A percentile compares a stretch with the other conserved stretches of the same genome.
These are phyloP conservation scores for Coleophoma eucalyptorum DNA, from an alignment of 2,329 filamentous ascomycete genomes.

Conservation along the genomic window DNA sequence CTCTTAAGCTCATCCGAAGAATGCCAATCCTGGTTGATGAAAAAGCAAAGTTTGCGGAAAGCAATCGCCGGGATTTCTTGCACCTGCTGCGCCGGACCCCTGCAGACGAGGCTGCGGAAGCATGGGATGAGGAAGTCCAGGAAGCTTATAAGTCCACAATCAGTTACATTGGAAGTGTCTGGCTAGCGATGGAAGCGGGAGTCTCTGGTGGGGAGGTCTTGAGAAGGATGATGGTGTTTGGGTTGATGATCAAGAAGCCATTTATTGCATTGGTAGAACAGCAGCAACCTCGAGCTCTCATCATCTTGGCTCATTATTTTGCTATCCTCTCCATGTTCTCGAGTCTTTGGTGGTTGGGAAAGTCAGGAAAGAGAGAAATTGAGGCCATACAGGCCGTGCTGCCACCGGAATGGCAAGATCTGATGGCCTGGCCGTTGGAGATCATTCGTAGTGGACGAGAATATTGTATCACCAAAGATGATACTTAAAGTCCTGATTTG, in stretches of 20 bases:
- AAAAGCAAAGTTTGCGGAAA: conserved; percentile 5
- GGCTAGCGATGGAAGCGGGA: conserved; percentile 3
- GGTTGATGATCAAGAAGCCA: conserved; percentile 3
- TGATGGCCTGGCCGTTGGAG: conserved; percentile 12
- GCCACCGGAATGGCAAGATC: conserved; percentile 8
- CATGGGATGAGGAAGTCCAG: conserved; percentile 11
- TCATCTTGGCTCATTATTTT: conserved; percentile 28
- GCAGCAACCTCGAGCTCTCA: conserved; percentile 12
- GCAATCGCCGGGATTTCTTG: conserved; percentile 8
- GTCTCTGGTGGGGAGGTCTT: conserved; percentile 3
- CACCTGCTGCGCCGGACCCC: conserved; percentile 10
- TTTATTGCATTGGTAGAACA: conserved; percentile 10
- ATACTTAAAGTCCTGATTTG: too few species aligned
- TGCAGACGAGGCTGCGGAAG: conserved; percentile 7
- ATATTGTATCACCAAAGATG: too few species aligned
- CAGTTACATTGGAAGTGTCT: conserved; percentile 12
- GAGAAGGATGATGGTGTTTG: conserved; percentile 11
- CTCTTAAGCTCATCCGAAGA: conserved; percentile 2
- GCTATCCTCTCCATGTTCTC: conserved; percentile 26
- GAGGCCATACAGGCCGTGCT: conserved; percentile 9
- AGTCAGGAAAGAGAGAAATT: conserved; percentile 14
- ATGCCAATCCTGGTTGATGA: conserved; percentile 3
- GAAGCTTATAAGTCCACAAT: conserved; percentile 11
- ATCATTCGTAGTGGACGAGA: too few species aligned
- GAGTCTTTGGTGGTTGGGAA: conserved; percentile 31